phyloP scores from a whole-genome alignment of 2,329 filamentous ascomycete genomes.

The Endoconidiophora laricicola region DNA sequence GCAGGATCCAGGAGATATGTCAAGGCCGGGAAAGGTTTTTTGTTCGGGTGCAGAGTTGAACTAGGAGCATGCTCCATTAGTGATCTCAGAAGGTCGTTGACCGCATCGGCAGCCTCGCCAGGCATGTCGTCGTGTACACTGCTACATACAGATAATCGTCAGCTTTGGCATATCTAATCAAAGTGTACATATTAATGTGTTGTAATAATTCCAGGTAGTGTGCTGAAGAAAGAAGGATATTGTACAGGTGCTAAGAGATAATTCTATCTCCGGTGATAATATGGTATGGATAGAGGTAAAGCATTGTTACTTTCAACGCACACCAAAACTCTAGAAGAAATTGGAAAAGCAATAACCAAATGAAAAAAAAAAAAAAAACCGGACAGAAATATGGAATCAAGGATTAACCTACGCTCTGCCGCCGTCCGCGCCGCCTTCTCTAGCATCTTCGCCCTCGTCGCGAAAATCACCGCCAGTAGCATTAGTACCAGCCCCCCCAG shows the following conservation, averaged over 20 bases:
- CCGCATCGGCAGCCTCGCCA: too few relatives aligned
- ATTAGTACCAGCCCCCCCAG: constrained; percentile 68
- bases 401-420: constrained; percentile 90
- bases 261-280: neutral
- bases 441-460: constrained; percentile 71
- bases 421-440: constrained; percentile 90
- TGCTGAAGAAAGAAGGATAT: too few relatives aligned
- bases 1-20: too few relatives aligned
- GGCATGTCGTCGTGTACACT: too few relatives aligned
- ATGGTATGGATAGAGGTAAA: neutral
- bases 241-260: neutral
- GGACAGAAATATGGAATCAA: neutral
- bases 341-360: neutral
- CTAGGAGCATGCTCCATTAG: too few relatives aligned
- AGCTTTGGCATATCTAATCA: too few relatives aligned
- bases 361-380: constrained; percentile 1
- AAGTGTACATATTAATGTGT: too few relatives aligned
- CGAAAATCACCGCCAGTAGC: constrained; percentile 84
- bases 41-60: too few relatives aligned
- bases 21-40: too few relatives aligned
- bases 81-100: too few relatives aligned
- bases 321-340: neutral
- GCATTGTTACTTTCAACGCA: neutral
- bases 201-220: too few relatives aligned
- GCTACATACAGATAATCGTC: too few relatives aligned